A percentile compares a stretch with the other conserved stretches of the same genome.
Evolutionary conservation across 2,329 filamentous ascomycete genomes (phyloP).

Genomic region (Scedosporium apiospermum): DNA sequence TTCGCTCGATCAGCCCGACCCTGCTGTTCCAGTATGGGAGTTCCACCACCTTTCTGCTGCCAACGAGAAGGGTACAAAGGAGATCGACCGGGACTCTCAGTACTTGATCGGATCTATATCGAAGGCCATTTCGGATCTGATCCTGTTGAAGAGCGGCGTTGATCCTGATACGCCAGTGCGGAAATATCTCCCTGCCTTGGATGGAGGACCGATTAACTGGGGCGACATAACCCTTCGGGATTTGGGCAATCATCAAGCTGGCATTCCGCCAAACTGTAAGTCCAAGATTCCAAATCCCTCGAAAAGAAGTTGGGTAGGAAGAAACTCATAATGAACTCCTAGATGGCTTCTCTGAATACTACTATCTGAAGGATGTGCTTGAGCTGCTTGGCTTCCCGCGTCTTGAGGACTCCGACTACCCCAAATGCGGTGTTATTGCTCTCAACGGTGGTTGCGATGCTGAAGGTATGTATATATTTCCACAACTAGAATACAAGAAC

Average conservation of each 20-base stretch:
- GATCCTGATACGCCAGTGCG: conserved; percentile 23
- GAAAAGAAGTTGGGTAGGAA: not conserved
- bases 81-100: conserved; percentile 21
- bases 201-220: conserved; percentile 14
- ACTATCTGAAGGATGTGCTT: conserved; percentile 23
- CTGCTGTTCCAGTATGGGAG: conserved; percentile 25
- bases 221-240: conserved; percentile 25
- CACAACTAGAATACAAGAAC: not conserved
- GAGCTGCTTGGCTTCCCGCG: conserved; percentile 25
- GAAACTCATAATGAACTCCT: not conserved
- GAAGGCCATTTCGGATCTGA: conserved; percentile 27
- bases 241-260: conserved; percentile 26
- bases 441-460: conserved; percentile 24
- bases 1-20: conserved; percentile 18
- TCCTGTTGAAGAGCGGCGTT: conserved; percentile 25
- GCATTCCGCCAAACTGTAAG: conserved; percentile 26
- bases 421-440: conserved; percentile 23
- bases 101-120: conserved; percentile 31
- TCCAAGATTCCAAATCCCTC: not conserved
- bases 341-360: conserved; percentile 27
- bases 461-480: conserved; percentile 16
- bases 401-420: conserved; percentile 22
- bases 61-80: conserved; percentile 23
- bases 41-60: conserved; percentile 26
- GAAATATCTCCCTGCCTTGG: conserved; percentile 23